Conservation (phyloP, 1,284 basidiomycete genomes). For the Boletus sp. region DNA sequence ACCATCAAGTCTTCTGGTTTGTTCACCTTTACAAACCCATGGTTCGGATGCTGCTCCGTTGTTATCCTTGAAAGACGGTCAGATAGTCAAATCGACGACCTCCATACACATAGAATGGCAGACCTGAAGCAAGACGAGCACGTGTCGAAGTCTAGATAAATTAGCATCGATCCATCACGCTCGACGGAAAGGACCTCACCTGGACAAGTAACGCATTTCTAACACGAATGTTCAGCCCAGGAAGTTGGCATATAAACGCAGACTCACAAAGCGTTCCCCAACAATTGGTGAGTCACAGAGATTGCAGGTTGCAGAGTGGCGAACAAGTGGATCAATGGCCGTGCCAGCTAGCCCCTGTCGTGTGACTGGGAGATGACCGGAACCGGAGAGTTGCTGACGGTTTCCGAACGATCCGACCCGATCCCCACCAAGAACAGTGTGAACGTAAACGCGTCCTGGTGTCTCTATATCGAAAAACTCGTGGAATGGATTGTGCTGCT, state of each 20-base stretch:
- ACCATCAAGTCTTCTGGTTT: slow-evolving; percentile 57
- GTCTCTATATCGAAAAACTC: slow-evolving; percentile 65
- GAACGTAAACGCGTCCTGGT: slow-evolving; percentile 61
- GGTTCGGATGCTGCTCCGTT: slow-evolving; percentile 68
- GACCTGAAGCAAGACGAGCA: slow-evolving; percentile 70
- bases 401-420: background rate
- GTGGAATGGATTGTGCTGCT: slow-evolving; percentile 56
- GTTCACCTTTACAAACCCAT: slow-evolving; percentile 70
- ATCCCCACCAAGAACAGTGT: slow-evolving; percentile 47
- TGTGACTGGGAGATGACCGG: slow-evolving; percentile 4
- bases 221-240: slow-evolving; percentile 2
- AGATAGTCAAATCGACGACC: slow-evolving; percentile 3
- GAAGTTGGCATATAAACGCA: slow-evolving; percentile 5
- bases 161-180: slow-evolving; percentile 10
- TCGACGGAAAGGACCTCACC: slow-evolving; percentile 18
- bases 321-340: slow-evolving; percentile 24
- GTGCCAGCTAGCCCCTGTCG: background rate
- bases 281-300: slow-evolving; percentile 68
- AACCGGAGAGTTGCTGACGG: slow-evolving; percentile 1
- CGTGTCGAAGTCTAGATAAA: slow-evolving; percentile 58
- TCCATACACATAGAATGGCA: slow-evolving; percentile 11
- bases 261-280: slow-evolving; percentile 65
- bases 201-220: slow-evolving; percentile 74
- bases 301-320: slow-evolving; percentile 66
- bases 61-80: slow-evolving; percentile 50